A percentile compares a stretch with the other conserved stretches of the same genome.
These are phyloP conservation scores for Aegle marmelos DNA, from an alignment of 345 rosid genomes.

Conservation along the genomic window DNA sequence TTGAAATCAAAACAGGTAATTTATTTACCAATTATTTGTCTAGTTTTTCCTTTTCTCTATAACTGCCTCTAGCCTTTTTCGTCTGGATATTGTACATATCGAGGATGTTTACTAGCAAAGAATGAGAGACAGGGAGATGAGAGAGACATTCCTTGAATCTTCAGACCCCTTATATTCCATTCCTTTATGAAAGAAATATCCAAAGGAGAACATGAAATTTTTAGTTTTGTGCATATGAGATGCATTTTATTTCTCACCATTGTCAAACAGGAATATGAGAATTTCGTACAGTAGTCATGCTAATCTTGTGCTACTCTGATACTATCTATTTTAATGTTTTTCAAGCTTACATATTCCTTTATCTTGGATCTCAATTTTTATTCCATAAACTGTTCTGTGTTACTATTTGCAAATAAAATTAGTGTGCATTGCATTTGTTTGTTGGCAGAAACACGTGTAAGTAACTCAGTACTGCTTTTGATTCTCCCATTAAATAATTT, in stretches of 20 bases:
- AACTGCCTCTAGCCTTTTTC: not conserved
- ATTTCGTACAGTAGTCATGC: not conserved
- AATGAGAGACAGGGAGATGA: not conserved
- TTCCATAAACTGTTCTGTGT: not conserved
- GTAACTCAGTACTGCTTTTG: not conserved
- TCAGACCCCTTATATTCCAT: not conserved
- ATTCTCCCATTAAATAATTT: not conserved
- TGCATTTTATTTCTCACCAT: not conserved
- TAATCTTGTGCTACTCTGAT: not conserved
- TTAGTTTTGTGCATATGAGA: not conserved
- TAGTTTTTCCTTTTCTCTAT: not conserved
- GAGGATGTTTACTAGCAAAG: conserved; percentile 2
- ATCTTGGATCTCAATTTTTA: not conserved
- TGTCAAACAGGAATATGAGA: not conserved
- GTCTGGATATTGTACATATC: not conserved
- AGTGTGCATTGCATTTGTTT: not conserved
- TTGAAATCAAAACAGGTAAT: conserved; percentile 71
- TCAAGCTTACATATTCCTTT: not conserved
- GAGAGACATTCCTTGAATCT: not conserved
- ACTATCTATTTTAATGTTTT: not conserved
- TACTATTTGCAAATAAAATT: not conserved
- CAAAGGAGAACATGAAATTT: not conserved
- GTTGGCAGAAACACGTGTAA: not conserved
- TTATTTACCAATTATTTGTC: conserved; percentile 7
- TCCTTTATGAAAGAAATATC: not conserved